Percentiles rank a stretch among this genome's conserved stretches.
Conservation (phyloP, 140 eudicot genomes). For the Cichorium intybus region DNA sequence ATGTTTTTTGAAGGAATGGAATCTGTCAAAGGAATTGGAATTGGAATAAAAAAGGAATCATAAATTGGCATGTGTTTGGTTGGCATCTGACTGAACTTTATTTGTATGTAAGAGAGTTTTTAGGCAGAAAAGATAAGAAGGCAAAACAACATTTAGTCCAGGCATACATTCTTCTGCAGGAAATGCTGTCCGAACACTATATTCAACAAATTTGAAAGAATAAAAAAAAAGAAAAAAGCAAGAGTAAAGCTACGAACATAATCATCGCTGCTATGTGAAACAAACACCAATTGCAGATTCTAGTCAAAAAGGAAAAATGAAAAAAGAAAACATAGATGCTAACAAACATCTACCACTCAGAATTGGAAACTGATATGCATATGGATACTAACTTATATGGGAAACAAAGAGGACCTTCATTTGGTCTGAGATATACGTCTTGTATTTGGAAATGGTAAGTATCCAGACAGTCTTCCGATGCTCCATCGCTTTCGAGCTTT, state of each 20-base stretch:
- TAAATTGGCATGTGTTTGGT: too few relatives aligned
- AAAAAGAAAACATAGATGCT: not conserved
- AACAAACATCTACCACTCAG: not conserved
- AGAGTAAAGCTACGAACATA: not conserved
- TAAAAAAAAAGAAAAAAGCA: not conserved
- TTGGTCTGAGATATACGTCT: conserved; percentile 61
- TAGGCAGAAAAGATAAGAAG: not conserved
- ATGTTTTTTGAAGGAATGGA: too few relatives aligned
- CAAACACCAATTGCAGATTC: not conserved
- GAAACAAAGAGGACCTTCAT: conserved; percentile 38
- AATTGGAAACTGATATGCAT: not conserved
- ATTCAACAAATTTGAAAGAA: not conserved
- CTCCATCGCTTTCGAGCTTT: conserved; percentile 40
- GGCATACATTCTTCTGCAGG: not conserved
- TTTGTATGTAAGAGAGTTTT: too few relatives aligned
- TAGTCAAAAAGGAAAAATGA: not conserved
- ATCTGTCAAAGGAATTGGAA: too few relatives aligned
- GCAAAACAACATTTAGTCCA: conserved; percentile 1
- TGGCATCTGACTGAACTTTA: too few relatives aligned
- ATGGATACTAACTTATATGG: not conserved
- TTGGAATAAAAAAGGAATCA: too few relatives aligned
- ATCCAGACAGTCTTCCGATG: conserved; percentile 42
- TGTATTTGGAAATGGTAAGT: conserved; percentile 86
- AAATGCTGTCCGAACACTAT: not conserved
- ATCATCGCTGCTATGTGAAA: not conserved